Conservation (phyloP, 2,329 filamentous ascomycete species). For the Zasmidium citrigriseum region DNA sequence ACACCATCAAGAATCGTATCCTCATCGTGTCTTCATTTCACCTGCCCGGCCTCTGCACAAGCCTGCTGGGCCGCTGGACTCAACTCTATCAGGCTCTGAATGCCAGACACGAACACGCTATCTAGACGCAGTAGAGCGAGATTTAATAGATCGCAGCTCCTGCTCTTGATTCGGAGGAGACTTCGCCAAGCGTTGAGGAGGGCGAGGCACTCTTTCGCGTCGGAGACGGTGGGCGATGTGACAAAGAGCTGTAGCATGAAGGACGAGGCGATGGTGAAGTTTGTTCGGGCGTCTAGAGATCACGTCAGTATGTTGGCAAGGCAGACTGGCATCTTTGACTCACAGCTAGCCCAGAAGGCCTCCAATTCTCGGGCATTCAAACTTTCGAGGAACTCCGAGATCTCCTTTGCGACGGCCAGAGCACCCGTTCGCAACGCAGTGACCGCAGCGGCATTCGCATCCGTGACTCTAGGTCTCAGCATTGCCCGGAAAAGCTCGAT, state of each 20-base stretch:
- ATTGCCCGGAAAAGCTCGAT: slow-evolving; percentile 55
- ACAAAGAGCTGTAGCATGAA: slow-evolving; percentile 38
- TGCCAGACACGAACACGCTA: slow-evolving; percentile 32
- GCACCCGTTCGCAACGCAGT: slow-evolving; percentile 35
- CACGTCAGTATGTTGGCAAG: neutral
- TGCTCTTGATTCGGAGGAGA: slow-evolving; percentile 33
- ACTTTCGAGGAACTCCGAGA: slow-evolving; percentile 33
- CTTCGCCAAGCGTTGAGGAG: slow-evolving; percentile 35
- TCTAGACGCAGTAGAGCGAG: slow-evolving; percentile 34
- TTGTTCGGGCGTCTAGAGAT: slow-evolving; percentile 34
- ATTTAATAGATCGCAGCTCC: slow-evolving; percentile 38
- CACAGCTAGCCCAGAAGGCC: slow-evolving; percentile 38
- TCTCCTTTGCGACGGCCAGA: slow-evolving; percentile 32
- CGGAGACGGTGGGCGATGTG: slow-evolving; percentile 28
- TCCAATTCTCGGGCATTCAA: slow-evolving; percentile 34
- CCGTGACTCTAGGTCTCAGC: slow-evolving; percentile 42
- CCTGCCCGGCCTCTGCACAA: slow-evolving; percentile 26
- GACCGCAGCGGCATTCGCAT: slow-evolving; percentile 30
- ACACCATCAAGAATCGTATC: neutral
- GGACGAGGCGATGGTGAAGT: slow-evolving; percentile 37
- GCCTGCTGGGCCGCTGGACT: slow-evolving; percentile 32
- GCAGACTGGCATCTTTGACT: slow-evolving; percentile 11
- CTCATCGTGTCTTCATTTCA: neutral
- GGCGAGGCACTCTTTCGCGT: slow-evolving; percentile 34
- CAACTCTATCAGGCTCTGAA: slow-evolving; percentile 33